These are phyloP conservation scores for Pichia kluyveri DNA, from an alignment of 805 yeast species.

Conservation along the genomic window DNA sequence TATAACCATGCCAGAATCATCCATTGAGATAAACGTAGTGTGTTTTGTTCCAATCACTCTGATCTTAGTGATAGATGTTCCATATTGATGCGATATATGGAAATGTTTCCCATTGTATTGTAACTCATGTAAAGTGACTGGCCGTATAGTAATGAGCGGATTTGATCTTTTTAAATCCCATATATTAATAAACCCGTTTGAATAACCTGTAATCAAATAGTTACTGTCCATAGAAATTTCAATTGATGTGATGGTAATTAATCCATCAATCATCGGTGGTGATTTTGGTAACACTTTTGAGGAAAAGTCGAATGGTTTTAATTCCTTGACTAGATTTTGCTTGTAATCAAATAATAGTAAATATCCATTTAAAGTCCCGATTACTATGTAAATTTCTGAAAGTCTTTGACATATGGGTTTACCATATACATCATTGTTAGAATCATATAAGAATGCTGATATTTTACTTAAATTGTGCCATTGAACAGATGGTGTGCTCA, in stretches of 20 bases:
- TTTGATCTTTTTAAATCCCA: slow-evolving; percentile 49
- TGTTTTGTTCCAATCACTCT: slow-evolving; percentile 42
- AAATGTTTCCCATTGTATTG: slow-evolving; percentile 12
- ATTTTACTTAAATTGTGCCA: slow-evolving; percentile 24
- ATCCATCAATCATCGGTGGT: slow-evolving; percentile 4
- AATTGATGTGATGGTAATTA: slow-evolving; percentile 46
- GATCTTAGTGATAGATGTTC: slow-evolving; percentile 34
- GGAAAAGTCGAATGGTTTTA: slow-evolving; percentile 24
- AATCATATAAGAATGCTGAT: slow-evolving; percentile 13
- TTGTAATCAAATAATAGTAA: slow-evolving; percentile 60
- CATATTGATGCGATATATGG: slow-evolving; percentile 27
- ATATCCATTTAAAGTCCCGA: slow-evolving; percentile 67
- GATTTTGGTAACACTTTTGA: too few relatives aligned
- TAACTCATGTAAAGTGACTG: slow-evolving; percentile 20
- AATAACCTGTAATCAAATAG: slow-evolving; percentile 59
- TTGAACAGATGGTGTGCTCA: slow-evolving; percentile 7
- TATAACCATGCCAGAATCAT: slow-evolving; percentile 47
- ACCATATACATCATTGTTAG: not conserved
- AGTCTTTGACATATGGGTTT: slow-evolving; percentile 38
- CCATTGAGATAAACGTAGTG: slow-evolving; percentile 48
- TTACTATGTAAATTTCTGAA: slow-evolving; percentile 35
- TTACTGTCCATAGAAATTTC: slow-evolving; percentile 62
- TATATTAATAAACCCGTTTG: slow-evolving; percentile 51
- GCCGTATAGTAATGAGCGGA: slow-evolving; percentile 24
- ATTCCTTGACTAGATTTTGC: slow-evolving; percentile 43